Evolutionary conservation across 2,329 filamentous ascomycete genomes (phyloP).

Genomic region (Ascosphaera acerosa): DNA sequence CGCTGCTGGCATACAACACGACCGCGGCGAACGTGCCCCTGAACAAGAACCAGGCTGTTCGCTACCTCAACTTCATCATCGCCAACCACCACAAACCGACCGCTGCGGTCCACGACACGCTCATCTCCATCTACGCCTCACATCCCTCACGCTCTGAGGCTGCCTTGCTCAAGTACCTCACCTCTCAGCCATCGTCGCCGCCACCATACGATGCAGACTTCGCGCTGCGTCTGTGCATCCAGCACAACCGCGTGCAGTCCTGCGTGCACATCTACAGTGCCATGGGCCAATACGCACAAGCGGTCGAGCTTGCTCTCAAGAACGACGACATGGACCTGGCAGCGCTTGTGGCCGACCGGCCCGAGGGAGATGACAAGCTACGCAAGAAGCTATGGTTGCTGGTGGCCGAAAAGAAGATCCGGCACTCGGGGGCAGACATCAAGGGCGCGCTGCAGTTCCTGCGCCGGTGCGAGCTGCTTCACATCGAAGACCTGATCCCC

Average conservation of each 20-base stretch:
- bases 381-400: conserved; percentile 91
- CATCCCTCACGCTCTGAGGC: conserved; percentile 63
- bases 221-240: conserved; percentile 80
- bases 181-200: conserved; percentile 64
- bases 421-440: conserved; percentile 54
- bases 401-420: conserved; percentile 83
- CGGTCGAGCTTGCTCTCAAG: conserved; percentile 74
- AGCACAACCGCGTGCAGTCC: conserved; percentile 74
- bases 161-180: conserved; percentile 64
- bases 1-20: conserved; percentile 68
- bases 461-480: conserved; percentile 68
- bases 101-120: conserved; percentile 86
- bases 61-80: conserved; percentile 83
- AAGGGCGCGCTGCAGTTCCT: conserved; percentile 85
- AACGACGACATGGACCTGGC: conserved; percentile 80
- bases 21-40: conserved; percentile 40
- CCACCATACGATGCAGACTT: conserved; percentile 89
- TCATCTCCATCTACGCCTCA: conserved; percentile 87
- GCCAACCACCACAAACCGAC: conserved; percentile 51
- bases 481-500: conserved; percentile 89
- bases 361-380: conserved; percentile 50
- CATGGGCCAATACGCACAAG: conserved; percentile 85
- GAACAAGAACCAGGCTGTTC: conserved; percentile 64
- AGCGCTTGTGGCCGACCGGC: conserved; percentile 60
- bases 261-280: conserved; percentile 94